Evolutionary conservation across 768 basidiomycete species (phyloP), one percentile per base, ranked within the genome.

Genomic region (Tylopilus intermedius): DNA sequence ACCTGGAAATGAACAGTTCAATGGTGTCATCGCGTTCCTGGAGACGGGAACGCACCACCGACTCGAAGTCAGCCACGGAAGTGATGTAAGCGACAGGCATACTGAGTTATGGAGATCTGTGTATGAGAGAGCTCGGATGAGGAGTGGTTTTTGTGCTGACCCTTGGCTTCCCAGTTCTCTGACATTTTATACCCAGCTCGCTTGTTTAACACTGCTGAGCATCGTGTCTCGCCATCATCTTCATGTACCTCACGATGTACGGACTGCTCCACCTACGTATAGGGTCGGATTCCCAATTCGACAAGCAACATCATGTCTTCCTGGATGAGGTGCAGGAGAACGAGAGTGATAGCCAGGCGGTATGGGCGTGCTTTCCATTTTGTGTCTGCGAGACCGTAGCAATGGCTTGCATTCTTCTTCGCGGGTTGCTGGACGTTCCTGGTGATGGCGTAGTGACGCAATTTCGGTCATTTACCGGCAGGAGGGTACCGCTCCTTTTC

Each of bases 351-450:
- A 54, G 45, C 65, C 65, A 68, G 65, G 66, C 59, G 62, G 60
- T 58, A 46, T 49, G 50, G 60, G 63, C 65, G 60, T 67, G 65
- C 57, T 57, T 55, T 66, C 66, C 64, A 66, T 67, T 67, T 56
- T 53, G 46, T 42, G 45, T 58, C 54, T 65, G 63, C 59, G 59
- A 59, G 51, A 52, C 58, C 62, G 45, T 62, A 51, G 59, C 55
- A 55, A 35, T 64, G 51, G 62, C 51, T 39, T 45, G 39, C 55
- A 47, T 59, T 48, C 52, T 55, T 40, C 54, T 67, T 40, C 47
- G 45, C 39, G 50, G 59, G 53, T 47, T 53, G 37, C 42, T 47
- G 33, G 50, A 21, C 35, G 39, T 55, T 47, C 43, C 51, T 40
- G 35, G 52, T 57, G 52, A 50, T 58, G 58, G 45, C 51, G 13